Conservation (phyloP, 2,329 filamentous ascomycete genomes). For the Gaeumannomyces tritici region DNA sequence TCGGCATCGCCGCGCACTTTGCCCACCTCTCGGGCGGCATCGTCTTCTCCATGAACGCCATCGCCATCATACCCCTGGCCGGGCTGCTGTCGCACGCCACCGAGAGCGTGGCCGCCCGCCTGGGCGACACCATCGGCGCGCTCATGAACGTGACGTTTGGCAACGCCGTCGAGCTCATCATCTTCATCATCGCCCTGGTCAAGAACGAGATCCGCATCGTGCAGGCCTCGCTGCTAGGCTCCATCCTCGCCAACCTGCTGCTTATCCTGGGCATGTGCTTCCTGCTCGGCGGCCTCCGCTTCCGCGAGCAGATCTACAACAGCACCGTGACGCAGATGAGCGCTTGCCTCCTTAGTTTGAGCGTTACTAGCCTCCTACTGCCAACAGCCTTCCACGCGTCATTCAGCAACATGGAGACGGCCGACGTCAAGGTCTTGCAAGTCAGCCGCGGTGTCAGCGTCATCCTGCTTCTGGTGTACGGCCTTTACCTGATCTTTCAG, state of each 20-base stretch:
- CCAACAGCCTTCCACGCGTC: conserved; percentile 54
- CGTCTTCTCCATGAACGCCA: conserved; percentile 52
- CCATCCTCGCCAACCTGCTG: conserved; percentile 67
- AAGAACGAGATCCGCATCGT: conserved; percentile 71
- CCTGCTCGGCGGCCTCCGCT: conserved; percentile 57
- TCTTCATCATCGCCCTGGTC: conserved; percentile 72
- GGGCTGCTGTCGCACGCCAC: conserved; percentile 77
- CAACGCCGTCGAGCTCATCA: conserved; percentile 84
- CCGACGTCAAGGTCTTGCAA: conserved; percentile 53
- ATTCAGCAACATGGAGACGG: conserved; percentile 47
- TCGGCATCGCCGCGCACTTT: conserved; percentile 49
- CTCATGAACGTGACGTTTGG: conserved; percentile 87
- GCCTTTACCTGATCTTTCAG: conserved; percentile 66
- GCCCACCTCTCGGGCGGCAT: conserved; percentile 23
- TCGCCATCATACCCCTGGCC: conserved; percentile 77
- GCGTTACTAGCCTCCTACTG: conserved; percentile 32
- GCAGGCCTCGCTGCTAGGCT: conserved; percentile 66
- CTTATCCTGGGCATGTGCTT: conserved; percentile 71
- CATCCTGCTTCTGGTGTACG: conserved; percentile 63
- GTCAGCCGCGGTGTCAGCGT: conserved; percentile 72
- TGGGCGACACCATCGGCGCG: conserved; percentile 79
- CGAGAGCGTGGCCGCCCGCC: conserved; percentile 75
- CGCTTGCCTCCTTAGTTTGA: conserved; percentile 57
- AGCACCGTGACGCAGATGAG: conserved; percentile 66
- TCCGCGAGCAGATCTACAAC: conserved; percentile 63